Base-by-base conservation (phyloP, 2,329 filamentous ascomycete species). In the Hyphodiscus sp. region DNA sequence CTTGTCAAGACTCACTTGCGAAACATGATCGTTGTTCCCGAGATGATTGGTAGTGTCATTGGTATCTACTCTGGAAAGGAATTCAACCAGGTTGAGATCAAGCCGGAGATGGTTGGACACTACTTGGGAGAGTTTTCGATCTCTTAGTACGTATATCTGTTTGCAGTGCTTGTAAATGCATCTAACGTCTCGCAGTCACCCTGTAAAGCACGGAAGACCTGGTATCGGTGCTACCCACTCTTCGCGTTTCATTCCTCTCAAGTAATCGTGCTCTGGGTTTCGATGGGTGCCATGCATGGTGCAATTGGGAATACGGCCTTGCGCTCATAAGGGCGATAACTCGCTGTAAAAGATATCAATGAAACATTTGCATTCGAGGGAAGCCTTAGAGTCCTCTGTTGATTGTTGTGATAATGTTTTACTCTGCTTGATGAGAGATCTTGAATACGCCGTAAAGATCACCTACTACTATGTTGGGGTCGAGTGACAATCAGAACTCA, bases 201-300 rank as follows among this genome's bases (percentile, higher is more conserved):
- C 94, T 72, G 94, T 99, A 87, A 99, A 97, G 89, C 94, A 99
- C 88, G 94, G 94, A 86, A 84, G 94, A 78, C 94, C 94, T 73
- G 94, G 94, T 97, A 99, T 99, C 73, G 94, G 94, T 95, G 94
- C 94, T 73, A 99, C 94, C 70, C 91, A 99, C 89, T 97, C 92
- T 82, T 99, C 94, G 78, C 91, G 94, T 86, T 99, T 99, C 88
- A 99, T 99, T 83, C 94, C 94, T 77, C 88, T 99, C 77, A 99
- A 99, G 85, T 97, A 96, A 85, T 65, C 11, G 41, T 50, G 41
- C 62, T 49, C 54, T 55, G 50, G 49, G 49, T 57, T 59, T 60
- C 44, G 42, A 58, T 54, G 54, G 53, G 53, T 53, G 51, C 43
- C 41, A 53, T 61, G 59, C 59, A 55, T 41, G 44, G 56, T 58